Percentiles rank a stretch among this genome's conserved stretches.
Conservation (phyloP, 2,329 filamentous ascomycete species). For the Trichoderma harzianum region DNA sequence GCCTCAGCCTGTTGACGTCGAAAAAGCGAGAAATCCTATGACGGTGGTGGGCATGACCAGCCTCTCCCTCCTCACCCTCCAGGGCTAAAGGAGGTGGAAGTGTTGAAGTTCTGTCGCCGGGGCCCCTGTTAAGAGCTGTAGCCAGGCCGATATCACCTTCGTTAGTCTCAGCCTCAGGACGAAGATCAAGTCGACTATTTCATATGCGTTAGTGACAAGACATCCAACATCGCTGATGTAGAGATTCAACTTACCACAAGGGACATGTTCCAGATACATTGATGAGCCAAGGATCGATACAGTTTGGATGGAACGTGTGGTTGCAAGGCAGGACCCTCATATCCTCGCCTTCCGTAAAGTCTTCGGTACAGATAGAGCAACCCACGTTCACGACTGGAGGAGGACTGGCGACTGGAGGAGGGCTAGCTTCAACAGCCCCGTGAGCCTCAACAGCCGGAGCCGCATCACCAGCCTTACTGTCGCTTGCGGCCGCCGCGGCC, state of each 20-base stretch:
- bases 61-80: constrained; percentile 36
- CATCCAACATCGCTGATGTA: background rate
- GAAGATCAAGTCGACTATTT: constrained; percentile 53
- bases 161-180: constrained; percentile 36
- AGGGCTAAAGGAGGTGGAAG: constrained; percentile 42
- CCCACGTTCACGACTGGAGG: constrained; percentile 44
- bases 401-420: background rate
- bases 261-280: constrained; percentile 69
- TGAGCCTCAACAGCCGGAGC: constrained; percentile 9
- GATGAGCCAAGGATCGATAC: constrained; percentile 67
- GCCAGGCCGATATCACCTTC: constrained; percentile 46
- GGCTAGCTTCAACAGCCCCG: constrained; percentile 18
- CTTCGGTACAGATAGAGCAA: constrained; percentile 68
- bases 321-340: constrained; percentile 65
- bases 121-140: constrained; percentile 21
- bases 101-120: constrained; percentile 22
- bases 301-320: constrained; percentile 65
- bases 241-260: constrained; percentile 53
- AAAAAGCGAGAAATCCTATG: constrained; percentile 51
- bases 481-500: background rate
- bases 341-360: constrained; percentile 64
- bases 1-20: constrained; percentile 54
- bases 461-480: background rate
- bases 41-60: constrained; percentile 34
- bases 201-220: background rate